Base-by-base conservation (phyloP, 73 alveolate genomes). In the Paramecium primaurelia region DNA sequence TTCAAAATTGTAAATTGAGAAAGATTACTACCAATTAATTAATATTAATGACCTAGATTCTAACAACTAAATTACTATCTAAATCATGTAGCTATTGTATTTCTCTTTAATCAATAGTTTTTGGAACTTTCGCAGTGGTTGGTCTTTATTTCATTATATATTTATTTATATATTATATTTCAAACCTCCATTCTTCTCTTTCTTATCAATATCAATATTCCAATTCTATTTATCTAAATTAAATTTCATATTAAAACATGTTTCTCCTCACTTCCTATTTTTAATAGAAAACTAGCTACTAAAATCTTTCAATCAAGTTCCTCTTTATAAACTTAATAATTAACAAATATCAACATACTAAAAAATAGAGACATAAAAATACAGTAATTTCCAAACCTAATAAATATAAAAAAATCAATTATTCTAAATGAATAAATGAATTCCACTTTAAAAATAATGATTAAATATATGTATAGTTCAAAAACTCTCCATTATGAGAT, bases 1-100 rank as follows among this genome's bases (percentile, higher is more conserved):
- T 92, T 93, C 69, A 96, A 75, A 87, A 98, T 96, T 80, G 86
- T 94, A 86, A 97, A 98, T 84, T 98, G 99, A 2, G 96, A 60
- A 77, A 97, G 71, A 71, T 83, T 71, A 34, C 92, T 47, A 8
- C 94, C 94, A 10, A 89, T 87, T 68, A 42, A 42, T 32, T 77
- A 86, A 73, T 36, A 38, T 73, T 73, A 73, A 44, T 68, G 59
- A 40, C 87, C 59, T 37, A 73, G 69, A 18, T 54, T 22, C 47
- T 30, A 44, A 73, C 58, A 0, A 73, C 12, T n/a, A 73, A 44
- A 20, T 36, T 73, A 73, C 87, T 37, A 73, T 73, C 91, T 64
- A 80, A 80, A 25, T 80, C 91, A 40, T 42, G 32, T 3, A 80
- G 75, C 75, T 80, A 40, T 80, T 80, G 47, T 8, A 80, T 80